Conservation (phyloP, 2,329 filamentous ascomycete species). For the Fusarium nanum region DNA sequence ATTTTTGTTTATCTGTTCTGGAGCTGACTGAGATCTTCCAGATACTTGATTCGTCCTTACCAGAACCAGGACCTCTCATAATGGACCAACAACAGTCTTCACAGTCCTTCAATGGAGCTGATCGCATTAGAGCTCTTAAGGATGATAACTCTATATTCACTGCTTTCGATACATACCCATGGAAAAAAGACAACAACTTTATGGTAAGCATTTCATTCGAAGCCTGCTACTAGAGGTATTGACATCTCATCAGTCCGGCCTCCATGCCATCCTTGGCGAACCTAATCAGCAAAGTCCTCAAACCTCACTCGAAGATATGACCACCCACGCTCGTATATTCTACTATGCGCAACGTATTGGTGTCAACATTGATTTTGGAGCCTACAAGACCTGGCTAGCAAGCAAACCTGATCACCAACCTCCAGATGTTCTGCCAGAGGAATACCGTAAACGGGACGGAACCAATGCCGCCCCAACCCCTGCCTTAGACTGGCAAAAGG, state of each 20-base stretch:
- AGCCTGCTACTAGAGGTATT: not conserved
- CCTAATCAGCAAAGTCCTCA: conserved; percentile 55
- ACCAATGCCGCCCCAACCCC: conserved; percentile 24
- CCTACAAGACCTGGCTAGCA: conserved; percentile 74
- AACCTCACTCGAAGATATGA: conserved; percentile 68
- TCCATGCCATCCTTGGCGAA: conserved; percentile 72
- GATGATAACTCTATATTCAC: conserved; percentile 62
- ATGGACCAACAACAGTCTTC: conserved; percentile 35
- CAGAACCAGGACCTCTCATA: not conserved
- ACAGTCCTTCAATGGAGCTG: conserved; percentile 48
- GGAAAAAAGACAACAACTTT: conserved; percentile 75
- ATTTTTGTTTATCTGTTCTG: not conserved
- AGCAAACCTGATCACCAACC: conserved; percentile 49
- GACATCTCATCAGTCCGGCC: conserved; percentile 60
- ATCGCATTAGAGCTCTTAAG: conserved; percentile 55
- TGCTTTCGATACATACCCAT: conserved; percentile 74
- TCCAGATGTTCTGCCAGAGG: conserved; percentile 53
- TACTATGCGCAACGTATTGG: conserved; percentile 68
- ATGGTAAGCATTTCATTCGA: conserved; percentile 59
- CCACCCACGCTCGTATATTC: conserved; percentile 74
- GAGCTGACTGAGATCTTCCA: conserved; percentile 11
- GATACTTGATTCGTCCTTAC: not conserved
- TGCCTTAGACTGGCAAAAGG: conserved; percentile 60
- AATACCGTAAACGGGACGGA: conserved; percentile 42
- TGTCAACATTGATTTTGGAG: conserved; percentile 70